Conservation (phyloP, 2,329 filamentous ascomycete genomes). For the Fusarium tupiense region DNA sequence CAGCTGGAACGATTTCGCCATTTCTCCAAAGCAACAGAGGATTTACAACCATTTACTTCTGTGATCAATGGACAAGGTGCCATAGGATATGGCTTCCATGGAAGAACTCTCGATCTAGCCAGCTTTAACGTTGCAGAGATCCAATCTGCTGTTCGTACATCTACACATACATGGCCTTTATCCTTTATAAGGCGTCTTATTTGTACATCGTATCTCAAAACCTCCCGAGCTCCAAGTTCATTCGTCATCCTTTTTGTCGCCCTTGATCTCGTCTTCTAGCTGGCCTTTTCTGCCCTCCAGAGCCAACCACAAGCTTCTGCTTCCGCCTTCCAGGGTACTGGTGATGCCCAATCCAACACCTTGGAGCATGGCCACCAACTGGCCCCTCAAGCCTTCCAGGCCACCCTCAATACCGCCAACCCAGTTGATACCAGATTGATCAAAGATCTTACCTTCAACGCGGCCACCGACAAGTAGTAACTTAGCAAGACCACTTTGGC, state of each 20-base stretch:
- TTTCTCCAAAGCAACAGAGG: background rate
- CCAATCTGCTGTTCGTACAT: conserved; percentile 40
- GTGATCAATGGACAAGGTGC: background rate
- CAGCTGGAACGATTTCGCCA: background rate
- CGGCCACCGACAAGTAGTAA: conserved; percentile 86
- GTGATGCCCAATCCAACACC: conserved; percentile 81
- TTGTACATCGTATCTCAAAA: conserved; percentile 18
- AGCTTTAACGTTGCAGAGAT: background rate
- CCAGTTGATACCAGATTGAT: conserved; percentile 73
- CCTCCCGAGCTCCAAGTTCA: background rate
- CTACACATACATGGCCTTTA: conserved; percentile 39
- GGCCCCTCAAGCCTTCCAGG: conserved; percentile 79
- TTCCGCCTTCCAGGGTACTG: conserved; percentile 79
- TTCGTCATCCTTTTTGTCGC: conserved; percentile 26
- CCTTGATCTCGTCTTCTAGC: conserved; percentile 70
- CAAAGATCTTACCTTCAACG: conserved; percentile 86
- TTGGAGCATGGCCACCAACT: conserved; percentile 84
- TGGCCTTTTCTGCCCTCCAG: conserved; percentile 84
- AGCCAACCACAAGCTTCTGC: conserved; percentile 86
- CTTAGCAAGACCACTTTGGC: conserved; percentile 87
- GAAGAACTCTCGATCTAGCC: background rate
- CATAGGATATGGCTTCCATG: background rate
- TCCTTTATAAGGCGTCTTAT: conserved; percentile 18
- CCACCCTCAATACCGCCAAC: conserved; percentile 82
- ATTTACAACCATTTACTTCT: background rate